Evolutionary conservation across 495 filamentous ascomycete species (phyloP).

Genomic region (Oleoguttula mirabilis): DNA sequence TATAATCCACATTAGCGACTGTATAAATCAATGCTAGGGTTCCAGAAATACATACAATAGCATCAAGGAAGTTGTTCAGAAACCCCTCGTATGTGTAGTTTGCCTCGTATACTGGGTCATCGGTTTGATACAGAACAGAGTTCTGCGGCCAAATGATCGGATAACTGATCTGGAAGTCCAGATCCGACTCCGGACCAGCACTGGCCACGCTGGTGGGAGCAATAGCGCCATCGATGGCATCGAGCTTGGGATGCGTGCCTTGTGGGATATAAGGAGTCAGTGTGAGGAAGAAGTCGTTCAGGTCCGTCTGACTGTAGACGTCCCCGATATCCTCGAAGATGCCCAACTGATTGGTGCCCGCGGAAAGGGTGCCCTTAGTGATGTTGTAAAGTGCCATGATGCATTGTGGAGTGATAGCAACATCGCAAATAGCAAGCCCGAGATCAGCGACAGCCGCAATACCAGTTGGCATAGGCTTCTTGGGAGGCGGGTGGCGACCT

Average conservation of each 20-base stretch:
- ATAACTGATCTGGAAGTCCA: constrained; percentile 29
- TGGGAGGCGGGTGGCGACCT: not conserved
- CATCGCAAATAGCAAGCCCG: constrained; percentile 2
- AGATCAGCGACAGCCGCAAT: not conserved
- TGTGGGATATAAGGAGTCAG: constrained; percentile 13
- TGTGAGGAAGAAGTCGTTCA: constrained; percentile 16
- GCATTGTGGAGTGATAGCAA: constrained; percentile 14
- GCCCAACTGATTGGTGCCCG: constrained; percentile 13
- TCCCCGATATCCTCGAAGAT: constrained; percentile 18
- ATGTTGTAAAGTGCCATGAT: constrained; percentile 19
- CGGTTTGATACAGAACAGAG: constrained; percentile 31
- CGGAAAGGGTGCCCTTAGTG: not conserved
- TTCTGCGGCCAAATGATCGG: constrained; percentile 33
- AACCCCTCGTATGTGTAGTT: constrained; percentile 13
- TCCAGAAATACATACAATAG: constrained; percentile 17
- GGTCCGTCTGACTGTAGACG: constrained; percentile 13
- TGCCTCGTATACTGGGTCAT: constrained; percentile 21
- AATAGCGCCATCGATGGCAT: constrained; percentile 18
- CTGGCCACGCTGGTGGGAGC: constrained; percentile 3
- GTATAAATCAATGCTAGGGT: not conserved
- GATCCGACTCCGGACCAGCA: constrained; percentile 24
- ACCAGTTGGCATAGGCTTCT: not conserved
- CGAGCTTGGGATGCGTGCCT: constrained; percentile 12
- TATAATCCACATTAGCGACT: not conserved
- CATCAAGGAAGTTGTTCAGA: constrained; percentile 38